These are phyloP conservation scores for Prunus yedoensis DNA, from an alignment of 331 rosid genomes.

Conservation along the genomic window DNA sequence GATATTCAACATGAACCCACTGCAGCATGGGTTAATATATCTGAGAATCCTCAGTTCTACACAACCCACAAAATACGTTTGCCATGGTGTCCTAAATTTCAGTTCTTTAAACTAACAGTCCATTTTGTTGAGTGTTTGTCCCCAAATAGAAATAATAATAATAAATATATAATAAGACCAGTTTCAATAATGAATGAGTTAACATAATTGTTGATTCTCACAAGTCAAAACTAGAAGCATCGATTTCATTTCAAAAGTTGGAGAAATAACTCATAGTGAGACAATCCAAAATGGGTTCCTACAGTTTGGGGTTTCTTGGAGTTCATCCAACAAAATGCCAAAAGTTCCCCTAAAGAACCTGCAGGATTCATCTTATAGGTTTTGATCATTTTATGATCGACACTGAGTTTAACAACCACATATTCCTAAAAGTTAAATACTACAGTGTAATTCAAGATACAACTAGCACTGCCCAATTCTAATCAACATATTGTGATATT, in stretches of 20 bases:
- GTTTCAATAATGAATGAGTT: too few relatives aligned
- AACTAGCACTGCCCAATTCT: too few relatives aligned
- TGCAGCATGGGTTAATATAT: not conserved
- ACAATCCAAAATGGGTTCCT: conserved; percentile 21
- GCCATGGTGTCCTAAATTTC: not conserved
- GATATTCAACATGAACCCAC: not conserved
- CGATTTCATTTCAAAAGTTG: not conserved
- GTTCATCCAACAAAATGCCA: conserved; percentile 29
- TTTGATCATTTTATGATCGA: too few relatives aligned
- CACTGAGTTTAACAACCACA: too few relatives aligned
- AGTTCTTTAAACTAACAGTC: too few relatives aligned
- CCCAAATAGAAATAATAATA: too few relatives aligned
- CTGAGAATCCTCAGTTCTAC: not conserved
- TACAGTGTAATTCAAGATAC: too few relatives aligned
- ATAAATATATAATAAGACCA: too few relatives aligned
- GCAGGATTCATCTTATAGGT: too few relatives aligned
- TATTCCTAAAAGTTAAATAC: too few relatives aligned
- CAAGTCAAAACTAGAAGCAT: not conserved
- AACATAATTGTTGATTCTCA: not conserved
- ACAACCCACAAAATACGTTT: not conserved
- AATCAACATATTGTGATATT: too few relatives aligned
- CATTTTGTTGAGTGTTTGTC: too few relatives aligned
- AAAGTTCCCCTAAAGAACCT: not conserved
- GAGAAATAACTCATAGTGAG: conserved; percentile 22
- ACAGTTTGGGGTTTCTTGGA: conserved; percentile 12